Evolutionary conservation across 2,329 filamentous ascomycete species (phyloP).

Genomic region (Trichothecium sympodiale): DNA sequence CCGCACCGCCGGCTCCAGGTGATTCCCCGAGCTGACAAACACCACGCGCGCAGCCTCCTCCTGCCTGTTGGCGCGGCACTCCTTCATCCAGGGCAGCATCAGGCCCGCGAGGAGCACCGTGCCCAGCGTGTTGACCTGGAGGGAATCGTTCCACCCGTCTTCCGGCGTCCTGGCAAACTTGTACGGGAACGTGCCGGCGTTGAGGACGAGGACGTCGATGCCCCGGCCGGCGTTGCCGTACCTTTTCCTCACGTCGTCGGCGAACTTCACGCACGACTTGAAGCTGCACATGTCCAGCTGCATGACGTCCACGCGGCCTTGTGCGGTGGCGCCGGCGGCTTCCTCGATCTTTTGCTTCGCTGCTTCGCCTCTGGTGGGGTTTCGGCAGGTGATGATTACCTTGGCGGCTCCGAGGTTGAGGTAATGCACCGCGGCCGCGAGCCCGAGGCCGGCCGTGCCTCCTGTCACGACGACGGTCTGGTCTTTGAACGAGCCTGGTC

Average conservation of each 20-base stretch:
- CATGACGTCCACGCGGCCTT: background rate
- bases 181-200: slow-evolving; percentile 14
- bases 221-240: background rate
- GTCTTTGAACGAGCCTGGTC: slow-evolving; percentile 1
- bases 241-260: background rate
- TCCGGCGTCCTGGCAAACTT: slow-evolving; percentile 7
- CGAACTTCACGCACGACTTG: background rate
- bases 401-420: slow-evolving; percentile 27
- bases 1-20: too few relatives aligned
- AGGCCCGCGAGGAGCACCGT: slow-evolving; percentile 42
- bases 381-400: slow-evolving; percentile 25
- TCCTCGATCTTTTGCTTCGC: slow-evolving; percentile 24
- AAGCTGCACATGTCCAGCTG: background rate
- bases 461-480: slow-evolving; percentile 28
- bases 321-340: background rate
- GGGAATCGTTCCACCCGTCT: slow-evolving; percentile 36
- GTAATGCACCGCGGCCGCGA: slow-evolving; percentile 26
- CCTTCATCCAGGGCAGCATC: slow-evolving; percentile 17
- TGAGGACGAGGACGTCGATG: slow-evolving; percentile 15
- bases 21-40: background rate
- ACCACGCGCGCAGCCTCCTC: background rate
- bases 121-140: slow-evolving; percentile 48
- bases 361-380: slow-evolving; percentile 19
- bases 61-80: background rate
- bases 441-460: slow-evolving; percentile 27